Evolutionary conservation across 257 asterid species (phyloP).

Genomic region (Solanum sparsipilum): DNA sequence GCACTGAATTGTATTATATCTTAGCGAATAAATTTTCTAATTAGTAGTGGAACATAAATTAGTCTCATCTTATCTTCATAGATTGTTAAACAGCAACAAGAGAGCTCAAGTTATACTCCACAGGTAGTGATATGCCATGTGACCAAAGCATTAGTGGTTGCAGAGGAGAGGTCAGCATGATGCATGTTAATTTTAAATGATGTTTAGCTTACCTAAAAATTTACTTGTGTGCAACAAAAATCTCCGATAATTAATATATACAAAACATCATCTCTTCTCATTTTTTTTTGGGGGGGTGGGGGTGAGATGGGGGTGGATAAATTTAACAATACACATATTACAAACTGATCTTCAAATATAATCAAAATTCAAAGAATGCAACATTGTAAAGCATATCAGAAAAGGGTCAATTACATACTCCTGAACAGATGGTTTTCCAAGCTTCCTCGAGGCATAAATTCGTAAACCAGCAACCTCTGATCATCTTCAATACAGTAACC

Average conservation of each 20-base stretch:
- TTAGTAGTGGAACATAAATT: background rate
- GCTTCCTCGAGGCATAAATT: conserved; percentile 99
- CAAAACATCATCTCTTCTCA: no score
- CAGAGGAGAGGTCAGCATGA: background rate
- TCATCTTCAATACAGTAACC: conserved; percentile 98
- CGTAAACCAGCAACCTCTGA: conserved; percentile 89
- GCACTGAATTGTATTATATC: background rate
- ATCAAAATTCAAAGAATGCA: background rate
- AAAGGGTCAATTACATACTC: conserved; percentile 37
- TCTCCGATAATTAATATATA: background rate
- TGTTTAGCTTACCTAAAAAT: background rate
- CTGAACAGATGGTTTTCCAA: conserved; percentile 95
- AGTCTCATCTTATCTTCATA: background rate
- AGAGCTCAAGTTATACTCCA: background rate
- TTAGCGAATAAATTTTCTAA: background rate
- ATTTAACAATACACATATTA: background rate
- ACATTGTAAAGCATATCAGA: background rate
- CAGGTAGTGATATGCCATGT: background rate
- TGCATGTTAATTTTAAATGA: background rate
- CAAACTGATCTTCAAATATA: background rate
- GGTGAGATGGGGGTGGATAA: background rate
- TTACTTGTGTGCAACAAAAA: background rate
- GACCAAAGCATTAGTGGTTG: background rate
- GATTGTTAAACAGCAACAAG: background rate
- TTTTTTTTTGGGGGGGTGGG: no score